Evolutionary conservation across 176 grass and related monocot genomes (phyloP), one percentile per base, ranked within the genome.

Genomic region (Carex pumila): DNA sequence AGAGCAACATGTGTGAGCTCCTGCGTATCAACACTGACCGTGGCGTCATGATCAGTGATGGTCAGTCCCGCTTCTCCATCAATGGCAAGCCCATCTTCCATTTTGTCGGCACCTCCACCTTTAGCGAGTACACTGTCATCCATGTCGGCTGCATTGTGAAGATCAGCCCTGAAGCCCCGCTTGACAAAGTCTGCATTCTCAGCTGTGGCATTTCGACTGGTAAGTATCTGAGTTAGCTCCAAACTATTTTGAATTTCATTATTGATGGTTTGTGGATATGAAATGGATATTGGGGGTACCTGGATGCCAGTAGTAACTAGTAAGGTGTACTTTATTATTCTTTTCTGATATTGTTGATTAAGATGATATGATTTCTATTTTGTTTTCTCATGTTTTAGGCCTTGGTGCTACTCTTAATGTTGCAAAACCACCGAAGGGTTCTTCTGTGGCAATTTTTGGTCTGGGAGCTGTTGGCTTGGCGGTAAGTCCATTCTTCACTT

Each of bases 1-100:
- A 97, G 88, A 97, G 94, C 94, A 97, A 94, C 85, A 90, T 97
- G 87, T 97, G 94, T 14, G 90, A 94, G 22, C 94, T 97, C 63
- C 90, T 97, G 13, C 75, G 94, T 50, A 97, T 97, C 60, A 97
- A 97, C 18, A 89, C 92, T 0, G 94, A 97, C 69, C 86, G 94
- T 0, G 90, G 92, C 0, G 91, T 94, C 85, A 97, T 97, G 94
- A 90, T 97, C 47, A 83, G 90, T 0, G 94, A 97, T 10, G 90
- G 86, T 0, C 21, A 94, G 65, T 86, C 94, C 0, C 89, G 94
- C 14, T 97, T 97, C 86, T 84, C 85, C n/a, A 92, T 97, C 63
- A 62, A 83, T 0, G 94, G 94, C 2, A 87, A 97, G 21, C 92
- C 90, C 0, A 92, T 97, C n/a, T 97, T 87, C 84, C 94, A 97